Percentiles rank a stretch among this genome's conserved stretches.
Conservation (phyloP, 129 eudicot species). For the Mikania micrantha region DNA sequence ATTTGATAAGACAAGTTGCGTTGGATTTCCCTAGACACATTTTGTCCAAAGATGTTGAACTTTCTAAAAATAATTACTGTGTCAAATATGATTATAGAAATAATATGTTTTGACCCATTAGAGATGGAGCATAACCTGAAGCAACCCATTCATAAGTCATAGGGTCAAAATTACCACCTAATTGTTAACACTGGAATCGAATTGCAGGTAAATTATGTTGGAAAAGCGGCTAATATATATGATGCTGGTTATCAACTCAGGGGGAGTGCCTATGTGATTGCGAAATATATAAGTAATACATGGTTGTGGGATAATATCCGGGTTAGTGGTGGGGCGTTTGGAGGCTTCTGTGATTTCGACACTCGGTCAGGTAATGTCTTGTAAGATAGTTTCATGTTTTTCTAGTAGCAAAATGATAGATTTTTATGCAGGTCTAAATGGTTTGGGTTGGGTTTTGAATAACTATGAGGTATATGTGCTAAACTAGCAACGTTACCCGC, state of each 20-base stretch:
- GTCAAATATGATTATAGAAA: not conserved
- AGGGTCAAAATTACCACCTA: not conserved
- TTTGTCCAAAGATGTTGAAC: not conserved
- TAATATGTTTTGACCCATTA: not conserved
- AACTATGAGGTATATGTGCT: not conserved
- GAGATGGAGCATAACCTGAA: not conserved
- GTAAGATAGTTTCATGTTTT: conserved; percentile 6
- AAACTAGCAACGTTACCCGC: too few species aligned
- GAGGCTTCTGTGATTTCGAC: conserved; percentile 80
- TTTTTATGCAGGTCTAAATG: not conserved
- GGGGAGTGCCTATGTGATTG: conserved; percentile 81
- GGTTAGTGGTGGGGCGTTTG: conserved; percentile 89
- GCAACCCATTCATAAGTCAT: not conserved
- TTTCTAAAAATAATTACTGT: not conserved
- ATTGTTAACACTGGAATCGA: not conserved
- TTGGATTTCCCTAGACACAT: not conserved
- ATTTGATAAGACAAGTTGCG: not conserved
- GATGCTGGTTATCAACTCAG: conserved; percentile 67
- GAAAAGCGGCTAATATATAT: conserved; percentile 79
- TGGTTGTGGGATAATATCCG: conserved; percentile 95
- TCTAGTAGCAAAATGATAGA: not conserved
- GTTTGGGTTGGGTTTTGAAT: not conserved
- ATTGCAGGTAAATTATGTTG: conserved; percentile 72
- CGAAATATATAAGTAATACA: conserved; percentile 60
- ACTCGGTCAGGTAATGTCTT: conserved; percentile 61